A percentile compares a stretch with the other conserved stretches of the same genome.
These are phyloP conservation scores for Phytophthora fragariae DNA, from an alignment of 352 stramenopile species.

Conservation along the genomic window DNA sequence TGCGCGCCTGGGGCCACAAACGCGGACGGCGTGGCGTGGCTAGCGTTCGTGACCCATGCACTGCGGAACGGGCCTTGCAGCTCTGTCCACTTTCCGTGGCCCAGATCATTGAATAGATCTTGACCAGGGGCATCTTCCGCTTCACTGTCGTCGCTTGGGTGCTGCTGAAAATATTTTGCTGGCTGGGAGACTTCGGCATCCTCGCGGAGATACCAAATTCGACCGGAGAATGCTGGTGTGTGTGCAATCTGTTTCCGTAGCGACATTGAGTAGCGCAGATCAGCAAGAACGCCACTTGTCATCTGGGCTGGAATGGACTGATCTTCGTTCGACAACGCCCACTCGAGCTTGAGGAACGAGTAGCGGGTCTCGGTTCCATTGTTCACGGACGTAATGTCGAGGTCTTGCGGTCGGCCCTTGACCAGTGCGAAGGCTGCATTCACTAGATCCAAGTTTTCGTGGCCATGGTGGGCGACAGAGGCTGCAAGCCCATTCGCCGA, in stretches of 20 bases:
- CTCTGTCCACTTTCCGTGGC: slow-evolving; percentile 37
- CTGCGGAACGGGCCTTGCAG: slow-evolving; percentile 43
- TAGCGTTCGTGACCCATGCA: slow-evolving; percentile 53
- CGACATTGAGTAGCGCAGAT: slow-evolving; percentile 58
- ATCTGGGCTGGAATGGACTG: slow-evolving; percentile 52
- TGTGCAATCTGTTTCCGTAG: slow-evolving; percentile 50
- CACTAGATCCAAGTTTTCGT: slow-evolving; percentile 33
- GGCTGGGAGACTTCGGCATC: slow-evolving; percentile 25
- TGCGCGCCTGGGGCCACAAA: slow-evolving; percentile 46
- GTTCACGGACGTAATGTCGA: slow-evolving; percentile 62
- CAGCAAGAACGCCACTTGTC: slow-evolving; percentile 54
- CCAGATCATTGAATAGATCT: slow-evolving; percentile 32
- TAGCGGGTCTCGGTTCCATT: slow-evolving; percentile 52
- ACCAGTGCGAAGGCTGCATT: slow-evolving; percentile 58
- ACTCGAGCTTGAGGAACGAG: slow-evolving; percentile 79
- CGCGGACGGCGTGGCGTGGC: slow-evolving; percentile 45
- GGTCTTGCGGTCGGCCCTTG: slow-evolving; percentile 55
- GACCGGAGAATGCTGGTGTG: slow-evolving; percentile 41
- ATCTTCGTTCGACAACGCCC: slow-evolving; percentile 69
- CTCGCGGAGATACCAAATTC: slow-evolving; percentile 38
- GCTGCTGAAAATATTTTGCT: slow-evolving; percentile 41
- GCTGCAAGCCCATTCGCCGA: slow-evolving; percentile 63
- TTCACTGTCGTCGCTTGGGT: slow-evolving; percentile 13
- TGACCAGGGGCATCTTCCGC: slow-evolving; percentile 7
- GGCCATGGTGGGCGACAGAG: slow-evolving; percentile 52